A percentile compares a stretch with the other conserved stretches of the same genome.
phyloP scores from a whole-genome alignment of 2,329 filamentous ascomycete genomes.

The Didymella exigua region DNA sequence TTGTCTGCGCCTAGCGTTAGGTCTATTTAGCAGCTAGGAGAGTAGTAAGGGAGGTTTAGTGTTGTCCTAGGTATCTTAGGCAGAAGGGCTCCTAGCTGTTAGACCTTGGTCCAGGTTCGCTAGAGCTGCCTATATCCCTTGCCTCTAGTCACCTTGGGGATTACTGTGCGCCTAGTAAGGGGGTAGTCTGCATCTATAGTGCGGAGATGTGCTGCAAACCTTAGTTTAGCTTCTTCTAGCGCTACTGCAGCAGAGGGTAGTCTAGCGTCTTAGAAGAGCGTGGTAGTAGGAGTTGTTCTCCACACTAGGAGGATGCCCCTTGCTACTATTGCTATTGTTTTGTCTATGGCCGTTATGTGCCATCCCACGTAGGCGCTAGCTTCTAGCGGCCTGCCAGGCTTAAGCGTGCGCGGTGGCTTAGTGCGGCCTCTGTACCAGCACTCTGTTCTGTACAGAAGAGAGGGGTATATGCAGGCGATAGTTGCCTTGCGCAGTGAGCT shows the following conservation, averaged over 20 bases:
- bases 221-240: background rate
- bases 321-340: background rate
- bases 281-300: background rate
- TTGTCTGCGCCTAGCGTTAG: background rate
- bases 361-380: constrained; percentile 6
- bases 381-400: background rate
- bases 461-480: constrained; percentile 9
- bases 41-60: background rate
- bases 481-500: constrained; percentile 10
- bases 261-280: too few species aligned
- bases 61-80: background rate
- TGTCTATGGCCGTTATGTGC: constrained; percentile 3
- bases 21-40: background rate
- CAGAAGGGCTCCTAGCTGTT: background rate
- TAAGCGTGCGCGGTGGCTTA: background rate
- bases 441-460: constrained; percentile 8
- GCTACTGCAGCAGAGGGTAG: too few species aligned
- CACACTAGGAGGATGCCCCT: background rate
- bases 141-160: background rate
- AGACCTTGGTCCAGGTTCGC: background rate
- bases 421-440: constrained; percentile 5
- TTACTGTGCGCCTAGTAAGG: background rate
- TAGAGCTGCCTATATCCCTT: background rate
- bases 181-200: constrained; percentile 1
- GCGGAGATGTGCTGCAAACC: background rate